Evolutionary conservation across 768 basidiomycete species (phyloP).

Genomic region (Amanita polypyramis): DNA sequence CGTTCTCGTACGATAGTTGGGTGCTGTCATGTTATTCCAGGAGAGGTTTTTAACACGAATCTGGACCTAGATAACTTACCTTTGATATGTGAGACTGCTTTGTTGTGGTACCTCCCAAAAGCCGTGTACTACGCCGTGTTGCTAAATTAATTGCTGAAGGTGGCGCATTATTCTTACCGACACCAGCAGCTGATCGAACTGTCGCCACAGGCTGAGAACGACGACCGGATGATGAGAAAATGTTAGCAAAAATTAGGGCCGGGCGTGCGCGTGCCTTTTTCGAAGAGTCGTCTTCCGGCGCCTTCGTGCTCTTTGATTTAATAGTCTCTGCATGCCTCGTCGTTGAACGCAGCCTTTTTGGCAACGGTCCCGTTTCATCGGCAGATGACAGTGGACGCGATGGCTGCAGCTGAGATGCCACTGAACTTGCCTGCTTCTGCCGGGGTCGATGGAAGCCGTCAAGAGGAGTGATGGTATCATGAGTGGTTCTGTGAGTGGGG

Average conservation of each 20-base stretch:
- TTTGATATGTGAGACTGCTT: constrained; percentile 44
- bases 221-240: constrained; percentile 81
- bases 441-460: constrained; percentile 50
- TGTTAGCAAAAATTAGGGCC: constrained; percentile 79
- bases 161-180: constrained; percentile 42
- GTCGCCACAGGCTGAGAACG: constrained; percentile 64
- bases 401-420: constrained; percentile 29
- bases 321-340: constrained; percentile 39
- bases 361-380: constrained; percentile 70
- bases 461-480: constrained; percentile 43
- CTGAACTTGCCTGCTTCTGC: constrained; percentile 35
- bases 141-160: constrained; percentile 29
- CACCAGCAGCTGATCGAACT: constrained; percentile 42
- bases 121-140: constrained; percentile 65
- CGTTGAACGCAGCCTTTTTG: constrained; percentile 65
- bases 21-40: constrained; percentile 14
- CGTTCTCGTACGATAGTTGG: constrained; percentile 38
- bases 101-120: constrained; percentile 45
- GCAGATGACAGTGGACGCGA: constrained; percentile 72
- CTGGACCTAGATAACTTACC: constrained; percentile 24
- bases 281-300: constrained; percentile 55
- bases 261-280: constrained; percentile 90
- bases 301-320: constrained; percentile 52
- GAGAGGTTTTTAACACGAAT: neutral
- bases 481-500: constrained; percentile 33